Evolutionary conservation across 164 flowering plant genomes (phyloP).

Genomic region (Pachysandra terminalis): DNA sequence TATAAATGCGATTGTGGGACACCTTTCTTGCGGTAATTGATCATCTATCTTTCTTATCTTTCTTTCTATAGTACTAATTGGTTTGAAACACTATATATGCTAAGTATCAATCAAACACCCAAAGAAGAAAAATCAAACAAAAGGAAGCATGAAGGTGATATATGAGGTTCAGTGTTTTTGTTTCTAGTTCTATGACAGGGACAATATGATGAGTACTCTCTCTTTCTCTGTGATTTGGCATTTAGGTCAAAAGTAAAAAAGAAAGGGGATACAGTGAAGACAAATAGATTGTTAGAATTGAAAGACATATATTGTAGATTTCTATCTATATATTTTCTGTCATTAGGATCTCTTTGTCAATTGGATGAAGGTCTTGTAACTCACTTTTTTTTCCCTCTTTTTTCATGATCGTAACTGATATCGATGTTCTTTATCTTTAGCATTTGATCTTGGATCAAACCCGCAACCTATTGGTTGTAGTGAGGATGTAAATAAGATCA

Average conservation of each 20-base stretch:
- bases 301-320: too few relatives aligned
- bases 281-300: slow-evolving; percentile 4
- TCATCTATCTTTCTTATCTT: too few relatives aligned
- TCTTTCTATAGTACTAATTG: too few relatives aligned
- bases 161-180: slow-evolving; percentile 4
- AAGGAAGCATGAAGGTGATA: slow-evolving; percentile 3
- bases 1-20: slow-evolving; percentile 75
- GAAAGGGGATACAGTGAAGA: background rate
- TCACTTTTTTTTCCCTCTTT: background rate
- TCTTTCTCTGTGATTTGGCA: slow-evolving; percentile 3
- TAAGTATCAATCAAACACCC: background rate
- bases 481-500: too few relatives aligned
- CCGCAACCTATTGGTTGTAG: too few relatives aligned
- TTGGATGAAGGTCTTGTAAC: background rate
- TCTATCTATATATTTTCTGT: too few relatives aligned
- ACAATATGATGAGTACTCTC: too few relatives aligned
- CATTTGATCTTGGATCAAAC: too few relatives aligned
- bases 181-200: slow-evolving; percentile 7
- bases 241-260: slow-evolving; percentile 8
- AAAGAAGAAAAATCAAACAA: background rate
- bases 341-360: background rate
- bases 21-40: slow-evolving; percentile 51
- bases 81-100: too few relatives aligned
- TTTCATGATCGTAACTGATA: background rate
- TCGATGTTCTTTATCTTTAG: too few relatives aligned